A percentile compares a stretch with the other conserved stretches of the same genome.
phyloP scores from a whole-genome alignment of 768 basidiomycete species.

The Boletellus ananas region DNA sequence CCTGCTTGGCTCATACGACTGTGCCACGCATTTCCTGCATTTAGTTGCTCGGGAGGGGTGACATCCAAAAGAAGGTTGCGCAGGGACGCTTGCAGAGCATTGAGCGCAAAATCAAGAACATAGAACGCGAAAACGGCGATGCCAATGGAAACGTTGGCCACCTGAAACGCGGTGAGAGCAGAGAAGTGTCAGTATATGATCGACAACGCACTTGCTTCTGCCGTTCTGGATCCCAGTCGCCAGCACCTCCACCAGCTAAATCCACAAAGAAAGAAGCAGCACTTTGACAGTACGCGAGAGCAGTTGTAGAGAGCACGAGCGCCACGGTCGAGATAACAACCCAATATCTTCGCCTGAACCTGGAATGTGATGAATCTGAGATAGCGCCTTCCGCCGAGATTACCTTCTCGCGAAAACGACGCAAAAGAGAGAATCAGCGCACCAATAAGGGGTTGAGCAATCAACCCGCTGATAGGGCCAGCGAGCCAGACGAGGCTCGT shows the following conservation, averaged over 20 bases:
- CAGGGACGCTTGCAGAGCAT: slow-evolving; percentile 89
- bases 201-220: slow-evolving; percentile 48
- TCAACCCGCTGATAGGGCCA: slow-evolving; percentile 90
- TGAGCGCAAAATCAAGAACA: slow-evolving; percentile 93
- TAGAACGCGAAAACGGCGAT: slow-evolving; percentile 92
- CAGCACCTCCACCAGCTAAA: slow-evolving; percentile 65
- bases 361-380: slow-evolving; percentile 89
- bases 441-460: slow-evolving; percentile 99
- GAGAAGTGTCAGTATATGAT: background rate
- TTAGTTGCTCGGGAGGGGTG: slow-evolving; percentile 84
- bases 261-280: slow-evolving; percentile 75
- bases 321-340: slow-evolving; percentile 82
- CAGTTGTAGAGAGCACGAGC: slow-evolving; percentile 72
- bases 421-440: background rate
- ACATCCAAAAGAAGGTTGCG: slow-evolving; percentile 92
- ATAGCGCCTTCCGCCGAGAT: slow-evolving; percentile 64
- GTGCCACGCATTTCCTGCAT: slow-evolving; percentile 96
- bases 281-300: slow-evolving; percentile 78
- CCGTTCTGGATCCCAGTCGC: slow-evolving; percentile 84
- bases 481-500: slow-evolving; percentile 96
- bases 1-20: slow-evolving; percentile 96
- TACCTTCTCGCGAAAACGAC: background rate
- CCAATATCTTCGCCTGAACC: slow-evolving; percentile 91
- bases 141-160: slow-evolving; percentile 67
- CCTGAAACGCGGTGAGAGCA: slow-evolving; percentile 37